phyloP scores from a whole-genome alignment of 140 eudicot genomes.

The Erigeron philadelphicus region DNA sequence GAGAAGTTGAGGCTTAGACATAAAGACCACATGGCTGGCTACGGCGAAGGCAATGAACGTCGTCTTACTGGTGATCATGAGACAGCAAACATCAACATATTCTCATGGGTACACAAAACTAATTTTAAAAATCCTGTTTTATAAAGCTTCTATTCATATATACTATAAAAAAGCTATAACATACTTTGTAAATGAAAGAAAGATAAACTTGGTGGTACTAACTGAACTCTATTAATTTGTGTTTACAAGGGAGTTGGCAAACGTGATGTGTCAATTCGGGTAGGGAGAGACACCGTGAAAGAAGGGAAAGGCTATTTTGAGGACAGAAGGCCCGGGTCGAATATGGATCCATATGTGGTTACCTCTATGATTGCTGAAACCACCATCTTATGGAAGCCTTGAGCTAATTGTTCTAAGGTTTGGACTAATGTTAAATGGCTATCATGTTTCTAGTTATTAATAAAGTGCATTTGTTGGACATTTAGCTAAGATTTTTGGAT shows the following conservation, averaged over 20 bases:
- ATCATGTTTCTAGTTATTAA: slow-evolving; percentile 2
- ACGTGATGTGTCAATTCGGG: slow-evolving; percentile 49
- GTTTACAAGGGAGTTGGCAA: slow-evolving; percentile 49
- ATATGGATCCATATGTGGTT: slow-evolving; percentile 43
- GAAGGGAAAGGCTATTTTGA: slow-evolving; percentile 50
- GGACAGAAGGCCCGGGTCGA: slow-evolving; percentile 45
- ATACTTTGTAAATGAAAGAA: too few species aligned
- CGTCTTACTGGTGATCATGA: slow-evolving; percentile 79
- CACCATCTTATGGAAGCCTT: slow-evolving; percentile 42
- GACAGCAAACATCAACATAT: slow-evolving; percentile 63
- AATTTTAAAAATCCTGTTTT: too few species aligned
- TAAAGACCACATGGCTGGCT: slow-evolving; percentile 69
- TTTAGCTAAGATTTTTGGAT: background rate
- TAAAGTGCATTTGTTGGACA: background rate
- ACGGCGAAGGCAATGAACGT: slow-evolving; percentile 89
- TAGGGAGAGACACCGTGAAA: slow-evolving; percentile 41
- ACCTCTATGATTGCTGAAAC: slow-evolving; percentile 63
- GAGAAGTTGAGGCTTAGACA: slow-evolving; percentile 67
- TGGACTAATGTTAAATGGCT: background rate
- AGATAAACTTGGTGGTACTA: too few species aligned
- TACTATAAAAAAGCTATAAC: too few species aligned
- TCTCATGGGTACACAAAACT: slow-evolving; percentile 90
- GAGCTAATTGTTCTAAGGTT: slow-evolving; percentile 4
- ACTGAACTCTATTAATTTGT: background rate
- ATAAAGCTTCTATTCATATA: background rate